Percentiles rank a stretch among this genome's conserved stretches.
Conservation (phyloP, 768 basidiomycete species). For the Ephemerocybe angulata region DNA sequence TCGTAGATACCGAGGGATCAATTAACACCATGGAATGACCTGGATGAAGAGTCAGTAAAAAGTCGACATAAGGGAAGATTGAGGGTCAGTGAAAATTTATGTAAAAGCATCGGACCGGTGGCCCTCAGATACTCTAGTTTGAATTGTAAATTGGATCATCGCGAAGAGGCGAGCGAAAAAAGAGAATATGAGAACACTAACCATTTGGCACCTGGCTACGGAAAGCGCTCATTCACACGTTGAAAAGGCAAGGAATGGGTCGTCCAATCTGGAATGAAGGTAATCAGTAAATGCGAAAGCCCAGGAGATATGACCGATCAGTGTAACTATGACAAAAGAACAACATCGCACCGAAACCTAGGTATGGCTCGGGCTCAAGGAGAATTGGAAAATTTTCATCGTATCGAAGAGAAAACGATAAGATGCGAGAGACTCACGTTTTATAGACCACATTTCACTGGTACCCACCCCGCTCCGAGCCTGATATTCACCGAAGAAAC, state of each 20-base stretch:
- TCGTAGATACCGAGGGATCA: background rate
- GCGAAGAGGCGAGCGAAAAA: conserved; percentile 8
- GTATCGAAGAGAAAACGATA: conserved; percentile 31
- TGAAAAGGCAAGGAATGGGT: too few relatives aligned
- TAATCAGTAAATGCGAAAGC: too few relatives aligned
- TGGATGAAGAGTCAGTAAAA: conserved; percentile 8
- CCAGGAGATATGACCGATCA: conserved; percentile 61
- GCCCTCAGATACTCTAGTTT: conserved; percentile 95
- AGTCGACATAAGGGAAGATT: background rate
- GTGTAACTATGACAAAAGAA: conserved; percentile 89
- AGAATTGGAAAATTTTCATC: conserved; percentile 55
- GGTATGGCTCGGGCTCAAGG: conserved; percentile 49
- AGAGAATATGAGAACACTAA: too few relatives aligned
- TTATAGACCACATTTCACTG: too few relatives aligned
- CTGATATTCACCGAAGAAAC: too few relatives aligned
- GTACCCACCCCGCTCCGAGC: too few relatives aligned
- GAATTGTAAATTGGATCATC: conserved; percentile 66
- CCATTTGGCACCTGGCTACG: too few relatives aligned
- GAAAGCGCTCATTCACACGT: too few relatives aligned
- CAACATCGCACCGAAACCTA: conserved; percentile 52
- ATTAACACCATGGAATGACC: background rate
- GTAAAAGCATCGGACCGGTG: conserved; percentile 64
- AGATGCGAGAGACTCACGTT: background rate
- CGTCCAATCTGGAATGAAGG: background rate
- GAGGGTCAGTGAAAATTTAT: background rate